These are phyloP conservation scores for Mycoemilia scoparia DNA, from an alignment of 192 early-diverging fungal species.

Conservation along the genomic window DNA sequence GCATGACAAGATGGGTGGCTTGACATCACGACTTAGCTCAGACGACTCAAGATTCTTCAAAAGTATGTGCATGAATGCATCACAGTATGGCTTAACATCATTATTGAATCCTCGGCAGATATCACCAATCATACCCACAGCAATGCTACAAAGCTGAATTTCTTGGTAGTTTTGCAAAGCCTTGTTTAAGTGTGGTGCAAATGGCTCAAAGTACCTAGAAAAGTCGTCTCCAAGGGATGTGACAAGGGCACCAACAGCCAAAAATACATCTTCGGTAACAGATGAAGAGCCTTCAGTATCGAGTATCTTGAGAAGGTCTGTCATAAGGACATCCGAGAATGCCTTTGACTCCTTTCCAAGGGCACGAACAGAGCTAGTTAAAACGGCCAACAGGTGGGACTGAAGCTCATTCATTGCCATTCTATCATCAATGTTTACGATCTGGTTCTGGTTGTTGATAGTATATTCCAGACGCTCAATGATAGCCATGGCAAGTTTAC, in stretches of 20 bases:
- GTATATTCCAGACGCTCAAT: constrained; percentile 66
- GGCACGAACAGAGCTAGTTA: constrained; percentile 72
- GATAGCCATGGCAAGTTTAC: constrained; percentile 51
- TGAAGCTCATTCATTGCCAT: constrained; percentile 68
- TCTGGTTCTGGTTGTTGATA: constrained; percentile 51
- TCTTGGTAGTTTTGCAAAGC: constrained; percentile 84
- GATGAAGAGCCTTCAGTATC: constrained; percentile 49
- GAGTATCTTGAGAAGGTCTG: constrained; percentile 61
- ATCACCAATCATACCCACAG: constrained; percentile 94
- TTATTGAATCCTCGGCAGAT: constrained; percentile 71
- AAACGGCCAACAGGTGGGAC: constrained; percentile 78
- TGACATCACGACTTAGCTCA: constrained; percentile 64
- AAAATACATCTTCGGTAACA: constrained; percentile 79
- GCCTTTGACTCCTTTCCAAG: constrained; percentile 50
- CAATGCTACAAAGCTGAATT: constrained; percentile 79
- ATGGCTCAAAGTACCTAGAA: constrained; percentile 67
- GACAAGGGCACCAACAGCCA: constrained; percentile 70
- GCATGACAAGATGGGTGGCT: constrained; percentile 83
- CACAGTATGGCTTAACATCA: constrained; percentile 55
- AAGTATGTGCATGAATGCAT: constrained; percentile 69
- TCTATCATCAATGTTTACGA: constrained; percentile 70
- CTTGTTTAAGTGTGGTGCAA: constrained; percentile 60
- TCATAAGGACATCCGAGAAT: constrained; percentile 82
- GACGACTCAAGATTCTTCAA: constrained; percentile 60
- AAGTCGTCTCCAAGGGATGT: constrained; percentile 73